These are phyloP conservation scores for Gymnopilus dilepis DNA, from an alignment of 768 basidiomycete genomes.

Conservation along the genomic window DNA sequence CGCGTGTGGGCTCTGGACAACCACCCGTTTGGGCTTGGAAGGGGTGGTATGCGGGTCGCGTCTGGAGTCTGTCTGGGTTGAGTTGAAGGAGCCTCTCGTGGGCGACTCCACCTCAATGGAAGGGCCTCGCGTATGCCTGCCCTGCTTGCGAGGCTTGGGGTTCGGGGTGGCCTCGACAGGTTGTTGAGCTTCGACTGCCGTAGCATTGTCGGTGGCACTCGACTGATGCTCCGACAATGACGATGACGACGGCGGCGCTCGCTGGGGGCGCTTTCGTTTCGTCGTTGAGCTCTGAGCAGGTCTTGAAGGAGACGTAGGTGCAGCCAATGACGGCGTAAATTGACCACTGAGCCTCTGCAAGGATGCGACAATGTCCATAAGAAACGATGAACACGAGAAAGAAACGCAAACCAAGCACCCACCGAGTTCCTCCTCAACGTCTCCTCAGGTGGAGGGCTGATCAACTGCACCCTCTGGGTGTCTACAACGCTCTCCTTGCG, in stretches of 20 bases:
- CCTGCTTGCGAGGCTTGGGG: conserved; percentile 63
- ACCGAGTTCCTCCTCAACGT: conserved; percentile 40
- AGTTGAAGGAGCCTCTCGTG: conserved; percentile 27
- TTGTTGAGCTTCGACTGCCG: conserved; percentile 13
- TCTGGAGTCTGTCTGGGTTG: neutral
- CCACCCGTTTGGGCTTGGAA: conserved; percentile 31
- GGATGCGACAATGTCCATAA: neutral
- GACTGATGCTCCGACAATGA: neutral
- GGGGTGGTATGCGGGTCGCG: conserved; percentile 18
- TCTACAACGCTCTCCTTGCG: conserved; percentile 16
- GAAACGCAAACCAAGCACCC: conserved; percentile 14
- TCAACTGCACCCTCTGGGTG: conserved; percentile 40
- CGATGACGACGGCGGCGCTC: neutral
- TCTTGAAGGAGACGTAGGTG: conserved; percentile 16
- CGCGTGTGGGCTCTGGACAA: conserved; percentile 48
- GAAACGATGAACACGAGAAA: neutral
- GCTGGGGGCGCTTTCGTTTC: conserved; percentile 45
- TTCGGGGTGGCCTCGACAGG: conserved; percentile 57
- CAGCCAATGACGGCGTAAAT: conserved; percentile 30
- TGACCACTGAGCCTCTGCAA: conserved; percentile 16
- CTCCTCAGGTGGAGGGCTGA: conserved; percentile 72
- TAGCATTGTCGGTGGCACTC: neutral
- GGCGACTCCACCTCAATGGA: conserved; percentile 31
- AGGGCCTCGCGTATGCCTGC: conserved; percentile 25
- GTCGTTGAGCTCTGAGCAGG: conserved; percentile 10